Base-by-base conservation (phyloP, 768 basidiomycete genomes). In the Mycena maculata region DNA sequence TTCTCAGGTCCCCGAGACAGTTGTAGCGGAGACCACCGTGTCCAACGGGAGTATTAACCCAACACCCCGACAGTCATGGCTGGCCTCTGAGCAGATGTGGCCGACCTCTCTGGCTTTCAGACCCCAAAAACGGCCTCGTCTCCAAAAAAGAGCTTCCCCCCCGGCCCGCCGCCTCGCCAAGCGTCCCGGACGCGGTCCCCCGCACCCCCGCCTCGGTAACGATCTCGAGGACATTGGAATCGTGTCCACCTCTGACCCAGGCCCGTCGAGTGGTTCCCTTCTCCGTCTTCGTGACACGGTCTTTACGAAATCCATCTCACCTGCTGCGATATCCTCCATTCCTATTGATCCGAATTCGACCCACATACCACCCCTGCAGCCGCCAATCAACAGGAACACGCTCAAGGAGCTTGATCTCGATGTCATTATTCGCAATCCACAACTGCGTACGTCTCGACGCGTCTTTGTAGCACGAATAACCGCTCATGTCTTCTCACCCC, bases 371-470 rank as follows among this genome's bases (percentile, higher is more conserved):
- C 82, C 92, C 38, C 79, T 86, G 45, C 83, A 85, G 33, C 94
- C 96, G 0, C 86, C 91, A 45, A 93, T 97, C 76, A 95, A 93
- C 73, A 86, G 92, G 41, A 87, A 89, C 47, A 94, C 94, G 1
- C 84, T 98, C 71, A 90, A 88, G 73, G 93, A 95, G 75, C 83
- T 98, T 55, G 95, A 98, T 76, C 82, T 97, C 22, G 87, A 91
- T 63, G 88, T 91, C 58, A 95, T 97, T 72, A 84, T 97, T 62
- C 88, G 92, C 52, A 95, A 95, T 77, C 93, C 94, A 25, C 94
- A 96, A 76, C 90, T 97, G 65, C 92, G 96, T 94, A 80, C 81
- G 90, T 91, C 23, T 16, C 4, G 50, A 45, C 69, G 64, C 61
- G 33, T 71, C 45, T 63, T 59, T 59, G 30, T 56, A 9, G 42